These are phyloP conservation scores for Suillus subluteus DNA, from an alignment of 768 basidiomycete species.

Conservation along the genomic window DNA sequence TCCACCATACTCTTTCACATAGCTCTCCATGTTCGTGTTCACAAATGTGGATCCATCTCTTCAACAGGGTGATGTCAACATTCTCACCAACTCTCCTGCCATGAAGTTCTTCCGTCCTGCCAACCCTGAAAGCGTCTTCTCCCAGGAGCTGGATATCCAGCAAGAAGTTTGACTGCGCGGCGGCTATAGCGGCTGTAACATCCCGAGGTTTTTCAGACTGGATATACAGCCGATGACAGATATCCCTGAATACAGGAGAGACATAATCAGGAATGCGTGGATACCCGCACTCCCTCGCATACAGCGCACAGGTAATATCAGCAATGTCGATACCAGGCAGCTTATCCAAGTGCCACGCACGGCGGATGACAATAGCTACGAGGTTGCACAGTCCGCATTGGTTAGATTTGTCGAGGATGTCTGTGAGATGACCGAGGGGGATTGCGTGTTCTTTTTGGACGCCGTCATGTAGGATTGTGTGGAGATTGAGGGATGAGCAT, in stretches of 20 bases:
- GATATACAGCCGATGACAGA: conserved; percentile 11
- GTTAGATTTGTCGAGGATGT: conserved; percentile 9
- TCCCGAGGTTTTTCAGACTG: background rate
- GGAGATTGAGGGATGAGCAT: conserved; percentile 13
- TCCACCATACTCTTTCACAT: conserved; percentile 14
- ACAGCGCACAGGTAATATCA: background rate
- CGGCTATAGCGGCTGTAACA: background rate
- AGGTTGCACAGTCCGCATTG: conserved; percentile 12
- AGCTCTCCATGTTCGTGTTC: conserved; percentile 2
- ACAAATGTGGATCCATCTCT: conserved; percentile 13
- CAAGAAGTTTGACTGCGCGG: background rate
- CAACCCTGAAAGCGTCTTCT: conserved; percentile 11
- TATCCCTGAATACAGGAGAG: background rate
- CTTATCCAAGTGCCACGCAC: conserved; percentile 6
- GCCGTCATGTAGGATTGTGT: conserved; percentile 7
- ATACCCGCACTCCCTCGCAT: background rate
- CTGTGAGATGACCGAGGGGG: conserved; percentile 4
- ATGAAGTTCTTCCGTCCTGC: conserved; percentile 11
- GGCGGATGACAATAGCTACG: conserved; percentile 5
- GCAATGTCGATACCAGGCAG: conserved; percentile 3
- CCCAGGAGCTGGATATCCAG: conserved; percentile 15
- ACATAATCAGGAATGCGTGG: background rate
- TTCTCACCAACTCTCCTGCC: conserved; percentile 13
- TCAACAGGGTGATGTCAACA: conserved; percentile 12
- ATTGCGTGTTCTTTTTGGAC: background rate